Evolutionary conservation across 176 grass and related monocot genomes (phyloP).

Genomic region (Puccinellia tenuiflora): DNA sequence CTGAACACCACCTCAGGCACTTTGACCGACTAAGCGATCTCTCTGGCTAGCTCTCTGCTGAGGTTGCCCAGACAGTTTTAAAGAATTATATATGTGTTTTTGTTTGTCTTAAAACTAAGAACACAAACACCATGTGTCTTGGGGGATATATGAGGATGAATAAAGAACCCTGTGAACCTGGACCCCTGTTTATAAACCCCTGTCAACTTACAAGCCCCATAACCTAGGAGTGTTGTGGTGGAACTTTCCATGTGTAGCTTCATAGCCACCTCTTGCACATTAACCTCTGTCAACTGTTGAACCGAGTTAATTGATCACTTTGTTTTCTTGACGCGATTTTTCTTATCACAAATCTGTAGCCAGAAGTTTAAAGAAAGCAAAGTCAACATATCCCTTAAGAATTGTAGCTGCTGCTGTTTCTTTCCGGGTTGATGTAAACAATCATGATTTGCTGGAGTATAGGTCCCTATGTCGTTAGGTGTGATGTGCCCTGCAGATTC

Average conservation of each 20-base stretch:
- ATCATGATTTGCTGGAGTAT: neutral
- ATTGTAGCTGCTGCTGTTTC: neutral
- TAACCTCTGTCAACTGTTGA: neutral
- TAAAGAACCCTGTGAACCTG: neutral
- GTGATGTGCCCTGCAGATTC: neutral
- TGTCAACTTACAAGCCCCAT: neutral
- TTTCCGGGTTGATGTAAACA: neutral
- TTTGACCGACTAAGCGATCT: neutral
- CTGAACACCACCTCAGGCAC: neutral
- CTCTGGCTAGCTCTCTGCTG: neutral
- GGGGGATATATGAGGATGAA: neutral
- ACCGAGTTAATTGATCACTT: neutral
- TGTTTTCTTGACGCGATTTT: slow-evolving; percentile 5
- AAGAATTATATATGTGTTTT: neutral
- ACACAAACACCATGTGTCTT: neutral
- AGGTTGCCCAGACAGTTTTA: neutral
- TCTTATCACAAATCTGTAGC: neutral
- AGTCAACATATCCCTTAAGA: neutral
- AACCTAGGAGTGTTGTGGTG: neutral
- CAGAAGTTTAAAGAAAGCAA: slow-evolving; percentile 9
- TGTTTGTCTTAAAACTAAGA: neutral
- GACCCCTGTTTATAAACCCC: neutral
- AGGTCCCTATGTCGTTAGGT: neutral
- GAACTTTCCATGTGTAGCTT: neutral
- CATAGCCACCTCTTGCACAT: neutral